phyloP scores from a whole-genome alignment of 164 flowering plant species.

The Vitis rotundifolia region DNA sequence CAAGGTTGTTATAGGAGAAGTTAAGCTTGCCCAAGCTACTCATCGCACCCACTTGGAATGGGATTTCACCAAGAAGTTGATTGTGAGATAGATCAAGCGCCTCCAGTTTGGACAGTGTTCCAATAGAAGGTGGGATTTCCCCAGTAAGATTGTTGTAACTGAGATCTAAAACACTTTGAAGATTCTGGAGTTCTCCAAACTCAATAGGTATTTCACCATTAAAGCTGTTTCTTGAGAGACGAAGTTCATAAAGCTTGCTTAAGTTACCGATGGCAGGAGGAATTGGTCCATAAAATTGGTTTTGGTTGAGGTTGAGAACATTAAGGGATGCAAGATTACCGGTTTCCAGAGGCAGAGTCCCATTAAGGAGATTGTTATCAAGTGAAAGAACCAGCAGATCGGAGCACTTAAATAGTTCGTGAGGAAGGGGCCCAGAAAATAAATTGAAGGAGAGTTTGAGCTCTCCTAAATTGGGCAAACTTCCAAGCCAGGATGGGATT shows the following conservation, averaged over 20 bases:
- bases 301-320: constrained; percentile 59
- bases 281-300: constrained; percentile 61
- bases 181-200: constrained; percentile 68
- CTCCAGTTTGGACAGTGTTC: constrained; percentile 69
- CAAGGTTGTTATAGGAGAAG: constrained; percentile 75
- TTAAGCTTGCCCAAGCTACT: constrained; percentile 76
- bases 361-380: constrained; percentile 61
- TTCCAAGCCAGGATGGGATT: constrained; percentile 82
- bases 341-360: constrained; percentile 62
- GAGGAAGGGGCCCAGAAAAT: constrained; percentile 68
- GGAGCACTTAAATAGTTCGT: constrained; percentile 62
- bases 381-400: constrained; percentile 73
- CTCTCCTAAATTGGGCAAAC: constrained; percentile 74
- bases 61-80: constrained; percentile 68
- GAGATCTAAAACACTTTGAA: constrained; percentile 77
- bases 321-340: constrained; percentile 65
- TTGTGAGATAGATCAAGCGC: constrained; percentile 85
- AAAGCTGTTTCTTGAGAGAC: constrained; percentile 60
- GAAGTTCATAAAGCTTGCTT: constrained; percentile 75
- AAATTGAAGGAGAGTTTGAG: constrained; percentile 70
- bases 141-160: constrained; percentile 84
- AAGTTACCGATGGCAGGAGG: constrained; percentile 60
- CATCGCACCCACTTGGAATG: constrained; percentile 64
- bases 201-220: constrained; percentile 72
- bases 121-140: constrained; percentile 64